phyloP scores from a whole-genome alignment of 306 rosid species.

The Glycine soja region DNA sequence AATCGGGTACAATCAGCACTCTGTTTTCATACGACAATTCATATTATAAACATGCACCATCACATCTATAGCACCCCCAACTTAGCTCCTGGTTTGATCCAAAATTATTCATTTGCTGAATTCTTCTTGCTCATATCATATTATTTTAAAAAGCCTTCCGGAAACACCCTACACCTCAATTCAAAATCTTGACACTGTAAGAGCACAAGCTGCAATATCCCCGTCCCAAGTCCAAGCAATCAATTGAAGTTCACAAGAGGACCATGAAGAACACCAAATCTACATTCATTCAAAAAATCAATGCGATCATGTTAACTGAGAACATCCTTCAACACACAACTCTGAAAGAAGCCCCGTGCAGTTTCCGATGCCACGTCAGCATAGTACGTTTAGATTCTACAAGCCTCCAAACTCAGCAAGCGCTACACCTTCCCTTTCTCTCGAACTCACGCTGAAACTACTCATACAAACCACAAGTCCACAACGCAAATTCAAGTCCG shows the following conservation, averaged over 20 bases:
- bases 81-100: slow-evolving; percentile 29
- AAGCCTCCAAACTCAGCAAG: slow-evolving; percentile 4
- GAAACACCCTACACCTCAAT: slow-evolving; percentile 29
- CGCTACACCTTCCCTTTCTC: slow-evolving; percentile 7
- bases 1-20: background rate
- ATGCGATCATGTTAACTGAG: no score
- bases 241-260: slow-evolving; percentile 33
- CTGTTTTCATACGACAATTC: background rate
- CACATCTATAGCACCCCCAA: slow-evolving; percentile 30
- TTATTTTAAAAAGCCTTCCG: slow-evolving; percentile 15
- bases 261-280: slow-evolving; percentile 3
- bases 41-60: slow-evolving; percentile 1
- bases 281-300: no score
- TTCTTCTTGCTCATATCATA: slow-evolving; percentile 14
- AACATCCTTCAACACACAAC: background rate
- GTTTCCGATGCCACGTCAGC: slow-evolving; percentile 35
- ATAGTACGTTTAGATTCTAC: slow-evolving; percentile 17
- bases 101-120: background rate
- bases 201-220: slow-evolving; percentile 22
- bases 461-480: slow-evolving; percentile 31
- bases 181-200: slow-evolving; percentile 26
- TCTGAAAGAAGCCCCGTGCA: slow-evolving; percentile 28
- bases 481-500: no score
- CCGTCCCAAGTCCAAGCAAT: no score
- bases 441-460: slow-evolving; percentile 22